Evolutionary conservation across 495 filamentous ascomycete genomes (phyloP).

Genomic region (Elaphomyces granulatus): DNA sequence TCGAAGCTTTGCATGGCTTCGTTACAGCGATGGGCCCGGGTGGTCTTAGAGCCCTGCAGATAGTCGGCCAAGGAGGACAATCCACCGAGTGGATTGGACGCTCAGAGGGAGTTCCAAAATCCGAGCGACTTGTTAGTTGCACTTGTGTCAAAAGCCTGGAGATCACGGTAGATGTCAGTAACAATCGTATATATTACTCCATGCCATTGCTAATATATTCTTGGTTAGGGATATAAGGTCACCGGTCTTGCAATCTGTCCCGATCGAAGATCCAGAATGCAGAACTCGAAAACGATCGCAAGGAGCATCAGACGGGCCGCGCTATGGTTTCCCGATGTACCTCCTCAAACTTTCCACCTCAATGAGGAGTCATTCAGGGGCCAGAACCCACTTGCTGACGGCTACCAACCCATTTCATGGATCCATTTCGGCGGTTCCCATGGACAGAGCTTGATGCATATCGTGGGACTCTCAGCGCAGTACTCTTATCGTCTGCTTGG

Average conservation of each 20-base stretch:
- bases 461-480: too few species aligned
- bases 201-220: background rate
- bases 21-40: too few species aligned
- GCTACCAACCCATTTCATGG: too few species aligned
- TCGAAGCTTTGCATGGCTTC: too few species aligned
- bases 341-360: too few species aligned
- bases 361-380: too few species aligned
- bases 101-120: background rate
- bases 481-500: too few species aligned
- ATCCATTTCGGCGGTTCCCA: too few species aligned
- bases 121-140: background rate
- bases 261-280: background rate
- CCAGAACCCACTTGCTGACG: too few species aligned
- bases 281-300: background rate
- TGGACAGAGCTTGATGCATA: too few species aligned
- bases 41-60: slow-evolving; percentile 2
- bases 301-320: background rate
- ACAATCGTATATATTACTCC: background rate
- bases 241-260: background rate
- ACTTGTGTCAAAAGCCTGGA: background rate
- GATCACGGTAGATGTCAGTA: background rate
- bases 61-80: background rate
- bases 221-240: slow-evolving; percentile 1
- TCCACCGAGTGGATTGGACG: slow-evolving; percentile 1
- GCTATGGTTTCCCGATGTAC: background rate